These are phyloP conservation scores for Rosa persica DNA, from an alignment of 306 rosid species.

Conservation along the genomic window DNA sequence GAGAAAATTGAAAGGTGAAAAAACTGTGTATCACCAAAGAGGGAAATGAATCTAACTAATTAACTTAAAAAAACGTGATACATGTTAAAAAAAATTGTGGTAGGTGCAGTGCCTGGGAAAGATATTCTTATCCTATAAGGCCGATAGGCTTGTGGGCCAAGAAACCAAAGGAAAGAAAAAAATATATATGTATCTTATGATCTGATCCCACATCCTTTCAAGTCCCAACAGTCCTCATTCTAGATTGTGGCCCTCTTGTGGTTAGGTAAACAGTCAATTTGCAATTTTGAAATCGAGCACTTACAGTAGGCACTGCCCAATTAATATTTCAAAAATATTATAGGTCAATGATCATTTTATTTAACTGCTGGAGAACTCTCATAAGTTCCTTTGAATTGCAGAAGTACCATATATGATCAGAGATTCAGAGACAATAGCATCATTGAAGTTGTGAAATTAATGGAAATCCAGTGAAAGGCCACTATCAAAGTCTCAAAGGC, in stretches of 20 bases:
- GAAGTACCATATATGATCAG: conserved; percentile 9
- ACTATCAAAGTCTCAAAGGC: conserved; percentile 29
- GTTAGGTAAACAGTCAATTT: conserved; percentile 31
- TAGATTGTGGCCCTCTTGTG: conserved; percentile 32
- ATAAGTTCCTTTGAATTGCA: background rate
- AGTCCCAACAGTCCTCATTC: conserved; percentile 34
- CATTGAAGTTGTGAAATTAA: conserved; percentile 10
- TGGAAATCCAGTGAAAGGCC: conserved; percentile 51
- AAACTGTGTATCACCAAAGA: background rate
- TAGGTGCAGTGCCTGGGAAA: conserved; percentile 19
- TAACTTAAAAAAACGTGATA: background rate
- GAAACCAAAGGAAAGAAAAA: conserved; percentile 33
- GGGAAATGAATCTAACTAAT: background rate
- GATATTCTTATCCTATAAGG: conserved; percentile 43
- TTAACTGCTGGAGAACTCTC: background rate
- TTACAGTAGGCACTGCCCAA: background rate
- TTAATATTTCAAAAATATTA: background rate
- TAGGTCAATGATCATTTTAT: background rate
- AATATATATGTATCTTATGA: conserved; percentile 9
- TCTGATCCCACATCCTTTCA: conserved; percentile 32
- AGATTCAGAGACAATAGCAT: conserved; percentile 1
- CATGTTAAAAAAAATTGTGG: conserved; percentile 24
- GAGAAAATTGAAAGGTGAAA: background rate
- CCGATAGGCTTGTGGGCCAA: conserved; percentile 47
- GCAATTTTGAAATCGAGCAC: background rate